phyloP scores from a whole-genome alignment of 768 basidiomycete genomes.

The Tricholoma terreum region DNA sequence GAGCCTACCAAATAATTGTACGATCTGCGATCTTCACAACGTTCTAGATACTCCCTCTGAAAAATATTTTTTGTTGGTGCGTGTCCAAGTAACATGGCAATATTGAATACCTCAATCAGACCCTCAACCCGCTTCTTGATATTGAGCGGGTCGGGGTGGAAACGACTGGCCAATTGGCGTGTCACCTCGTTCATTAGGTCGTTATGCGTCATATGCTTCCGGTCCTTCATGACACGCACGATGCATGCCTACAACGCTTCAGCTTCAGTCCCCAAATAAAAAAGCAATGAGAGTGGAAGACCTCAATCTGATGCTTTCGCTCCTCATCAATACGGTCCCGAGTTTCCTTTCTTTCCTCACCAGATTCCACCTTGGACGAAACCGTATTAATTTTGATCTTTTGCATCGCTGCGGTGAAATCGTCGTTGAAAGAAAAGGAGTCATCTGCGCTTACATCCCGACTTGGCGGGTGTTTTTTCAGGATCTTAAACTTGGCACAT shows the following conservation, averaged over 20 bases:
- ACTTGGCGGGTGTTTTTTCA: slow-evolving; percentile 88
- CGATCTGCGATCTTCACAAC: slow-evolving; percentile 83
- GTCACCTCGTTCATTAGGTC: slow-evolving; percentile 91
- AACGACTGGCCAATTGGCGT: slow-evolving; percentile 77
- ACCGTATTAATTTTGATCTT: slow-evolving; percentile 93
- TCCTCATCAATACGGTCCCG: slow-evolving; percentile 89
- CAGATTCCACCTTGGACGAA: slow-evolving; percentile 82
- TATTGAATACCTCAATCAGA: slow-evolving; percentile 76
- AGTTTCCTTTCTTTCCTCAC: slow-evolving; percentile 88
- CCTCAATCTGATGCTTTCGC: slow-evolving; percentile 85
- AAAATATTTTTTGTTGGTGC: background rate
- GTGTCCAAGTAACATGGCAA: background rate
- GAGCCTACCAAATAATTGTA: slow-evolving; percentile 70
- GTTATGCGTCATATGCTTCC: slow-evolving; percentile 85
- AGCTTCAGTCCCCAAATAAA: background rate
- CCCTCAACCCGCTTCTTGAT: slow-evolving; percentile 95
- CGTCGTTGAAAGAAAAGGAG: slow-evolving; percentile 84
- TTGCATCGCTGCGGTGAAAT: slow-evolving; percentile 78
- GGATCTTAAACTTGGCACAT: slow-evolving; percentile 88
- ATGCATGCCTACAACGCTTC: slow-evolving; percentile 76
- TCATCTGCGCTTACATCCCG: slow-evolving; percentile 77
- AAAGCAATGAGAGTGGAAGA: slow-evolving; percentile 30
- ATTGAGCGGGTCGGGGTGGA: slow-evolving; percentile 77
- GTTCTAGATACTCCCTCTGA: slow-evolving; percentile 92
- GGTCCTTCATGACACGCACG: slow-evolving; percentile 96